Percentiles rank a stretch among this genome's conserved stretches.
phyloP scores from a whole-genome alignment of 139 green algal genomes.

The Ulvella scutata region DNA sequence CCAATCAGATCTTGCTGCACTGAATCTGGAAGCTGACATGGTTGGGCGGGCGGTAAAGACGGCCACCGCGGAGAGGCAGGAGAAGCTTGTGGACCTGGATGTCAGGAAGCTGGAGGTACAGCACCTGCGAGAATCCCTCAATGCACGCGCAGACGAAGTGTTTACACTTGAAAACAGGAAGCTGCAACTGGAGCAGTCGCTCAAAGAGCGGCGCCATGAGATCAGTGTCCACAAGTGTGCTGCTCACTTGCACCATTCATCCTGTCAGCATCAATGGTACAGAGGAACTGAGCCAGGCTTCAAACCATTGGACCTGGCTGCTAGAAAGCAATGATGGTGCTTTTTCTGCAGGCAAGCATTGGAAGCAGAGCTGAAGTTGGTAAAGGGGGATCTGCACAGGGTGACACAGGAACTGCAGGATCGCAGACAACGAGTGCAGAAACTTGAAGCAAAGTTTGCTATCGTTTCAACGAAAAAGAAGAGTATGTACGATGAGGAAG shows the following conservation, averaged over 20 bases:
- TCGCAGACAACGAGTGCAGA: conserved; percentile 27
- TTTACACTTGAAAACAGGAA: conserved; percentile 58
- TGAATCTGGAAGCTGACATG: conserved; percentile 53
- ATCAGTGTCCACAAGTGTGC: conserved; percentile 42
- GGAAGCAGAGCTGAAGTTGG: conserved; percentile 51
- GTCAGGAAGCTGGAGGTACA: conserved; percentile 54
- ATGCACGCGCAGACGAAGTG: conserved; percentile 45
- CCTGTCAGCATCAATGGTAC: neutral
- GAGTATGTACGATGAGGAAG: conserved; percentile 14
- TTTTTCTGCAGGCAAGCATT: conserved; percentile 29
- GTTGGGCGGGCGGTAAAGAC: conserved; percentile 19
- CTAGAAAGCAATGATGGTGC: neutral
- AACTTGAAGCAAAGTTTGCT: conserved; percentile 60
- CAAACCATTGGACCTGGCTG: too few relatives aligned
- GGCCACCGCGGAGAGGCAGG: conserved; percentile 2
- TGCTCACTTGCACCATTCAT: neutral
- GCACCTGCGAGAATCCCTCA: conserved; percentile 47
- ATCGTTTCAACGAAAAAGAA: conserved; percentile 33
- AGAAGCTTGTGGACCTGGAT: conserved; percentile 61
- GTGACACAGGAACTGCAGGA: conserved; percentile 63
- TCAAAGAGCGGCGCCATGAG: conserved; percentile 63
- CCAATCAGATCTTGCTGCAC: conserved; percentile 22
- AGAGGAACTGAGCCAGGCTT: neutral
- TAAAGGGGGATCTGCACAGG: conserved; percentile 61
- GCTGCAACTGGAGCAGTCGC: conserved; percentile 47